A percentile compares a stretch with the other conserved stretches of the same genome.
Conservation (phyloP, 208 protist genomes). For the Leishmania aethiopica region DNA sequence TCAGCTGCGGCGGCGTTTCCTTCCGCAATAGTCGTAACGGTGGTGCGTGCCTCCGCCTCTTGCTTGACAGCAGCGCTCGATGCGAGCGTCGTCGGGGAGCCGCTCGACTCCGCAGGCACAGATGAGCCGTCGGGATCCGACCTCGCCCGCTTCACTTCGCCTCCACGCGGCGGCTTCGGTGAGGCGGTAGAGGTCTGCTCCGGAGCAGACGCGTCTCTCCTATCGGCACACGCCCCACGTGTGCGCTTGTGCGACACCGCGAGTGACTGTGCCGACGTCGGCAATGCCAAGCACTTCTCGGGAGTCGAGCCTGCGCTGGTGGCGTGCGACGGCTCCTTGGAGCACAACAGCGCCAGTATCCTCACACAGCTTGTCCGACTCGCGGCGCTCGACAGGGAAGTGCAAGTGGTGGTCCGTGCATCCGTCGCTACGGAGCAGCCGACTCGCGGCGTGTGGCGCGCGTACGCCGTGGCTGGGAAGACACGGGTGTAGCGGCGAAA, state of each 20-base stretch:
- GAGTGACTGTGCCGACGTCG: not conserved
- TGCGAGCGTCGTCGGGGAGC: not conserved
- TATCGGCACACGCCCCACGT: not conserved
- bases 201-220: not conserved
- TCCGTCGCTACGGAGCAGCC: conserved; percentile 30
- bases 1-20: not conserved
- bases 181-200: not conserved
- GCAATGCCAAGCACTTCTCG: not conserved
- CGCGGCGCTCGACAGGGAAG: not conserved
- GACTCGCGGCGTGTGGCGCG: conserved; percentile 33
- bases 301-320: not conserved
- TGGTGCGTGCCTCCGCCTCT: not conserved
- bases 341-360: conserved; percentile 41
- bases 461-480: conserved; percentile 44
- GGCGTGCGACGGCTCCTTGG: conserved; percentile 3
- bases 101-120: not conserved
- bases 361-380: conserved; percentile 19
- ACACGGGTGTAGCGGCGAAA: conserved; percentile 34
- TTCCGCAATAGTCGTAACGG: not conserved
- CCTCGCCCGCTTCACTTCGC: not conserved
- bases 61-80: not conserved
- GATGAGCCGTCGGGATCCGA: not conserved
- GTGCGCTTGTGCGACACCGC: conserved; percentile 14
- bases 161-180: not conserved
- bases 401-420: not conserved